Evolutionary conservation across 2,329 filamentous ascomycete genomes (phyloP).

Genomic region (Capronia coronata): DNA sequence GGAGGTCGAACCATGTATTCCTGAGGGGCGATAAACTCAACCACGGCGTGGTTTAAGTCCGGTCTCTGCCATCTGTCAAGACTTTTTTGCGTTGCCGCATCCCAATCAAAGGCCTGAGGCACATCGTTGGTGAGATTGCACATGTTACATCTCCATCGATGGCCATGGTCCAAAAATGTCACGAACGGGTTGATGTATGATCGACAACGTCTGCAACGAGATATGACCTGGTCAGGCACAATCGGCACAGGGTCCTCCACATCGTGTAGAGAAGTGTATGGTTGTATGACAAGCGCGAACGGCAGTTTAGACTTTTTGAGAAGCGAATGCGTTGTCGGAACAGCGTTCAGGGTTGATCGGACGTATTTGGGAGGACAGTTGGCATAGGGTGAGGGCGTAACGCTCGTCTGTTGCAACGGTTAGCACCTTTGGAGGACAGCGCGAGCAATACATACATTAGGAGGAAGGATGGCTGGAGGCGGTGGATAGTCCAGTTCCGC

Average conservation of each 20-base stretch:
- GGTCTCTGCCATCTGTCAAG: constrained; percentile 87
- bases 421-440: constrained; percentile 16
- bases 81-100: constrained; percentile 80
- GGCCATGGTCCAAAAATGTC: constrained; percentile 91
- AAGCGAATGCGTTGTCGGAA: constrained; percentile 84
- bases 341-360: constrained; percentile 87
- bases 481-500: constrained; percentile 86
- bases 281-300: constrained; percentile 92
- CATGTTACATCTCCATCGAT: constrained; percentile 99
- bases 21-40: constrained; percentile 95
- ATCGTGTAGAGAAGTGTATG: constrained; percentile 88
- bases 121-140: constrained; percentile 98
- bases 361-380: constrained; percentile 94
- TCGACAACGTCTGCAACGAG: constrained; percentile 86
- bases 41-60: constrained; percentile 92
- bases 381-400: constrained; percentile 81
- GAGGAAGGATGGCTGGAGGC: constrained; percentile 81
- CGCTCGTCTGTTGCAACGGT: constrained; percentile 62
- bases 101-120: constrained; percentile 99
- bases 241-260: constrained; percentile 85
- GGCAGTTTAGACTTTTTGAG: constrained; percentile 96
- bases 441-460: constrained; percentile 63
- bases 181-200: constrained; percentile 98
- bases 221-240: constrained; percentile 94
- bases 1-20: constrained; percentile 99